Conservation (phyloP, 164 flowering plant species). For the Liquidambar formosana region DNA sequence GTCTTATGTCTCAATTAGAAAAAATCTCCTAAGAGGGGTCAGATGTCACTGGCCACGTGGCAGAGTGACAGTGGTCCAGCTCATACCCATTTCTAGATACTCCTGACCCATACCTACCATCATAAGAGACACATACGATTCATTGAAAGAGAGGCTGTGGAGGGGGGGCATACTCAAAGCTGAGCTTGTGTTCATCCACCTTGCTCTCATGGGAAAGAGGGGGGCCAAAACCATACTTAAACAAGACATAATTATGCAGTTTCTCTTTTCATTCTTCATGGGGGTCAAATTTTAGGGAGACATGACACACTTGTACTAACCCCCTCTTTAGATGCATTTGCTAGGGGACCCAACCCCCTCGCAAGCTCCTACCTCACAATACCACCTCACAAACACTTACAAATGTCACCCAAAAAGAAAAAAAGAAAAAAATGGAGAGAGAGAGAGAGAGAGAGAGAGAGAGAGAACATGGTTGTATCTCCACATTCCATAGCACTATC, state of each 20-base stretch:
- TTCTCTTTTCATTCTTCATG: slow-evolving; percentile 32
- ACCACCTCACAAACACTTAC: slow-evolving; percentile 14
- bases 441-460: neutral
- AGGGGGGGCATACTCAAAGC: neutral
- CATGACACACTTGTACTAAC: slow-evolving; percentile 38
- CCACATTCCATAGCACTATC: slow-evolving; percentile 36
- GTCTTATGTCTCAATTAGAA: no score
- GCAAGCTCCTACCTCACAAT: slow-evolving; percentile 25
- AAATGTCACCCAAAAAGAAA: slow-evolving; percentile 7
- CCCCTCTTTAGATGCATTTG: slow-evolving; percentile 42
- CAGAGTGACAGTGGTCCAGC: slow-evolving; percentile 8
- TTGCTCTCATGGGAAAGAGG: slow-evolving; percentile 5
- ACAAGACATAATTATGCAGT: slow-evolving; percentile 47
- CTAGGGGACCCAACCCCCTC: slow-evolving; percentile 12
- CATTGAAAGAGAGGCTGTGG: neutral
- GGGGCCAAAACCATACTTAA: slow-evolving; percentile 34
- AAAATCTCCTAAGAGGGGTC: neutral
- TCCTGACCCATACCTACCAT: slow-evolving; percentile 26
- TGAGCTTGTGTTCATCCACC: slow-evolving; percentile 13
- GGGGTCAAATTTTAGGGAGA: slow-evolving; percentile 33
- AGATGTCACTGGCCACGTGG: slow-evolving; percentile 7
- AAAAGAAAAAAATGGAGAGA: slow-evolving; percentile 5
- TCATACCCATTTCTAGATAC: slow-evolving; percentile 28
- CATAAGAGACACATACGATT: slow-evolving; percentile 10
- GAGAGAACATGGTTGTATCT: slow-evolving; percentile 8